Evolutionary conservation across 1,284 basidiomycete genomes (phyloP).

Genomic region (Ganoderma sinense): DNA sequence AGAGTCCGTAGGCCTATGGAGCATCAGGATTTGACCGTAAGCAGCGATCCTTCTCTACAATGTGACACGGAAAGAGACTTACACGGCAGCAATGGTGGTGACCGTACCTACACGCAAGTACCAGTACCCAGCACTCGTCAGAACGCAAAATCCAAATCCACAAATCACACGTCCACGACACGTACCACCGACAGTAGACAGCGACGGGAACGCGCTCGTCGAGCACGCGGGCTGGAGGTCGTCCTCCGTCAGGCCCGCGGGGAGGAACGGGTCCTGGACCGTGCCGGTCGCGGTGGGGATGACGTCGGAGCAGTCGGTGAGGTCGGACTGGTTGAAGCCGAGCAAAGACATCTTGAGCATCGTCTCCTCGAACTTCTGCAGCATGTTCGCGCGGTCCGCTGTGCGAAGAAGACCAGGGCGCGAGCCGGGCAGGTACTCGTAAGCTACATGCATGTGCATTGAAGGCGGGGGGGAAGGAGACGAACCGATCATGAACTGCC

Average conservation of each 20-base stretch:
- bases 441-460: not conserved
- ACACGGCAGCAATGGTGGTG: slow-evolving; percentile 22
- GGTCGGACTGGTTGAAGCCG: slow-evolving; percentile 36
- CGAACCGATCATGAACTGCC: slow-evolving; percentile 43
- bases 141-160: not conserved
- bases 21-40: not conserved
- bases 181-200: slow-evolving; percentile 22
- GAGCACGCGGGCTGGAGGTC: slow-evolving; percentile 28
- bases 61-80: not conserved
- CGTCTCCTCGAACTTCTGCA: slow-evolving; percentile 33
- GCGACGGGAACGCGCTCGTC: slow-evolving; percentile 24
- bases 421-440: no score
- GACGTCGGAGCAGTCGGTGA: slow-evolving; percentile 47
- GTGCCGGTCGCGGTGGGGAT: slow-evolving; percentile 37
- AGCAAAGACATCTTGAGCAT: slow-evolving; percentile 41
- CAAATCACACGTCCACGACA: not conserved
- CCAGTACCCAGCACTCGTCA: not conserved
- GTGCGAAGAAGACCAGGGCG: not conserved
- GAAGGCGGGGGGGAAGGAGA: not conserved
- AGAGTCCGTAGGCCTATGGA: not conserved
- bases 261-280: slow-evolving; percentile 35
- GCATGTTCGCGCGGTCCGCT: slow-evolving; percentile 38
- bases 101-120: slow-evolving; percentile 12
- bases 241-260: slow-evolving; percentile 23
- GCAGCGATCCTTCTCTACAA: not conserved